Conservation (phyloP, 345 rosid species). For the Citrus reticulata region DNA sequence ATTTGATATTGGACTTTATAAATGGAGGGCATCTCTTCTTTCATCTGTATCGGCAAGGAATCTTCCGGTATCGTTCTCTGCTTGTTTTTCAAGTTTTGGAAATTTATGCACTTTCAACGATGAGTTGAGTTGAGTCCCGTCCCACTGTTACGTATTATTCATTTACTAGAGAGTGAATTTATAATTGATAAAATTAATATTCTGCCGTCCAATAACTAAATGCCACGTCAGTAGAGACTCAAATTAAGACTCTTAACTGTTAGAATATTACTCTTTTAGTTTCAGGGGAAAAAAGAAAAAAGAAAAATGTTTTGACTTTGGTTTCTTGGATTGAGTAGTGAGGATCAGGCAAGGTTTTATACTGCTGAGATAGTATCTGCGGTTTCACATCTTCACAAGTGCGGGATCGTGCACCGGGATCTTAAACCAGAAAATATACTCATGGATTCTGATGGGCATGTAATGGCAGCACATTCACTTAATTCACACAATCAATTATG, state of each 20-base stretch:
- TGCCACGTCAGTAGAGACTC: too few relatives aligned
- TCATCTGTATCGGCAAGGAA: conserved; percentile 63
- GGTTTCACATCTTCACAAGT: conserved; percentile 72
- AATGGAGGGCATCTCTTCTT: conserved; percentile 81
- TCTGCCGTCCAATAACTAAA: too few relatives aligned
- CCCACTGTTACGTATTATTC: too few relatives aligned
- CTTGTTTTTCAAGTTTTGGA: background rate
- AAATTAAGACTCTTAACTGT: too few relatives aligned
- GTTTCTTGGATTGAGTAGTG: conserved; percentile 32
- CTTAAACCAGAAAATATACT: conserved; percentile 78
- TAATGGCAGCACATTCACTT: conserved; percentile 25
- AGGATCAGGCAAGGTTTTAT: conserved; percentile 74
- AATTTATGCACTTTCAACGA: background rate
- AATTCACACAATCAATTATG: background rate
- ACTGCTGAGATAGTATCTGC: conserved; percentile 74
- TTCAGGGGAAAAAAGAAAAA: too few relatives aligned
- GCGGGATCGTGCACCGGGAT: conserved; percentile 67
- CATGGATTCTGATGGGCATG: conserved; percentile 68
- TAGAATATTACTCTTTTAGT: too few relatives aligned
- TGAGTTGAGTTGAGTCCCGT: too few relatives aligned
- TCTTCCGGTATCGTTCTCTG: conserved; percentile 46
- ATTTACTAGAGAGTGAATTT: too few relatives aligned
- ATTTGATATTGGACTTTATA: conserved; percentile 68
- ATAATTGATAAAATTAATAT: too few relatives aligned
- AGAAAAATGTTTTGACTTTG: conserved; percentile 2